phyloP scores from a whole-genome alignment of 345 rosid species.

The Linum usitatissimum region DNA sequence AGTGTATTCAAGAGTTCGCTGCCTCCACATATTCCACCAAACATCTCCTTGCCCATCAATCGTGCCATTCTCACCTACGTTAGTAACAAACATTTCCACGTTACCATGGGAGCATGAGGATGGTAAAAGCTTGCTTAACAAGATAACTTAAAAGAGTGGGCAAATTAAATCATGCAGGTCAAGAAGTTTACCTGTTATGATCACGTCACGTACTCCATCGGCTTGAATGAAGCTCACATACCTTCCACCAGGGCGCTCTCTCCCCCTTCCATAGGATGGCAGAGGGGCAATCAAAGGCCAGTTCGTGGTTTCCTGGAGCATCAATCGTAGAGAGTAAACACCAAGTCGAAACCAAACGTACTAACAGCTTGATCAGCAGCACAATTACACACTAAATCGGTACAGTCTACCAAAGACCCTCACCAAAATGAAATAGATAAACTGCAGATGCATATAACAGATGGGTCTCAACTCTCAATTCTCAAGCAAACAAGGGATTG shows the following conservation, averaged over 20 bases:
- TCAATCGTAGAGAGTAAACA: conserved; percentile 4
- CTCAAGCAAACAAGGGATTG: too few relatives aligned
- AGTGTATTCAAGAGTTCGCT: conserved; percentile 27
- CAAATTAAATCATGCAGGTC: too few relatives aligned
- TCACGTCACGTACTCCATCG: conserved; percentile 72
- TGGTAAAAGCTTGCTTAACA: too few relatives aligned
- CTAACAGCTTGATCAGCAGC: not conserved
- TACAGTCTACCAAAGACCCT: not conserved
- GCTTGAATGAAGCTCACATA: conserved; percentile 88
- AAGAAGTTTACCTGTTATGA: not conserved
- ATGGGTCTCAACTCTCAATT: too few relatives aligned
- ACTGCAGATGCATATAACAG: too few relatives aligned
- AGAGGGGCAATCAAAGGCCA: conserved; percentile 88
- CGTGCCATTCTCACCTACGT: conserved; percentile 49
- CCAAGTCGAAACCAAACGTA: not conserved
- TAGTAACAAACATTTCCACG: not conserved
- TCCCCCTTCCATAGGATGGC: conserved; percentile 97
- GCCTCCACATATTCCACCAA: conserved; percentile 56
- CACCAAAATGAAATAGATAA: not conserved
- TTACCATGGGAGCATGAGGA: too few relatives aligned
- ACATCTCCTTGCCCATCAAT: conserved; percentile 52
- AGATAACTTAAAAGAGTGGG: too few relatives aligned
- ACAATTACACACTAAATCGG: not conserved
- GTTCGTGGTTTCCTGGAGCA: conserved; percentile 49
- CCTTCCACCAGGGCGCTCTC: conserved; percentile 81